Evolutionary conservation across 306 rosid species (phyloP).

Genomic region (Castanopsis chinensis): DNA sequence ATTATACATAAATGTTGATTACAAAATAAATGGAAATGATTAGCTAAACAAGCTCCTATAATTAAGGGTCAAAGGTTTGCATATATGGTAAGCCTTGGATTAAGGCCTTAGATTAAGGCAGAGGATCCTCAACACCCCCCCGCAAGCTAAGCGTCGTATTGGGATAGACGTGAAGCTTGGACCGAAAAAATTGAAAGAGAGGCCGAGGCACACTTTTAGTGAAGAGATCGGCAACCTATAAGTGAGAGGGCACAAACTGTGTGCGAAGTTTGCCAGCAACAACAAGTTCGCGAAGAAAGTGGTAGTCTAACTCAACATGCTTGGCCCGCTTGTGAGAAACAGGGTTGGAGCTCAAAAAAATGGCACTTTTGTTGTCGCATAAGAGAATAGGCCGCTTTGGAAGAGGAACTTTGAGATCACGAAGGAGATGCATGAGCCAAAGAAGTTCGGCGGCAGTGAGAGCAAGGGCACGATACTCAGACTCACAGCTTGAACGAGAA

Average conservation of each 20-base stretch:
- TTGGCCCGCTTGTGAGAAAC: neutral
- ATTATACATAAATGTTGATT: no score
- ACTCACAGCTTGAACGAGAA: neutral
- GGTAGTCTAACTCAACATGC: neutral
- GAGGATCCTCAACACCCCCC: neutral
- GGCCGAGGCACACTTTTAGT: neutral
- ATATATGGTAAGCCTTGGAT: no score
- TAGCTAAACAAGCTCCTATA: no score
- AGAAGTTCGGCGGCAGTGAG: neutral
- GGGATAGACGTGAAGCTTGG: neutral
- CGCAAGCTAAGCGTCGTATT: neutral
- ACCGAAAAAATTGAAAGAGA: neutral
- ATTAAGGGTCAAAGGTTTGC: no score
- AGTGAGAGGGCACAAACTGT: neutral
- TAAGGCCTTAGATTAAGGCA: no score
- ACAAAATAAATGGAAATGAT: no score
- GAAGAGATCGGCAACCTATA: neutral
- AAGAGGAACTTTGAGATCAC: neutral
- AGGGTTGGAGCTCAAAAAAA: neutral
- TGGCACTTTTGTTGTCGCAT: neutral
- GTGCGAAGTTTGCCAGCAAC: neutral
- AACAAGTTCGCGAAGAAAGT: neutral
- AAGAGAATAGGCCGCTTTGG: fast-evolving
- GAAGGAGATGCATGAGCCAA: neutral
- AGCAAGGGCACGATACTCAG: neutral